Base-by-base conservation (phyloP, 371 early-diverging fungal genomes). In the Chytridium lagenaria region DNA sequence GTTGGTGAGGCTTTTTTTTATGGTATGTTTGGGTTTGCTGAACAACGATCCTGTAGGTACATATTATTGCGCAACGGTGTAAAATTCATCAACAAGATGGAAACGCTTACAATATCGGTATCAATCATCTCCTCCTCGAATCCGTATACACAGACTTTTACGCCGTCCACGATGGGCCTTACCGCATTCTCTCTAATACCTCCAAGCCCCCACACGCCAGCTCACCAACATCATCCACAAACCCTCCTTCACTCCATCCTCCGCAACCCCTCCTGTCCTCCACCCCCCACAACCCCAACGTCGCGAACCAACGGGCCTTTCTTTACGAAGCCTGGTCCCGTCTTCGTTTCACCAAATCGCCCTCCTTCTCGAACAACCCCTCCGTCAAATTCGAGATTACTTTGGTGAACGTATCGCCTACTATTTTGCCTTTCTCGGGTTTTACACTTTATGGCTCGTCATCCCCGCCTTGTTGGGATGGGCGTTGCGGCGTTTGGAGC, bases 351-450 rank as follows among this genome's bases (percentile, higher is more conserved):
- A 7, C 70, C 26, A 19, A 19, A 16, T 5, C 16, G 1, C 70
- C 69, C 15, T 77, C 2, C n/a, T 76, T 10, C 22, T 68, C 23
- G 72, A 74, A 44, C 74, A 78, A 64, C 87, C 86, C 1, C 64
- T 84, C n/a, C 63, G 72, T 22, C 37, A 85, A 34, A 70, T 86
- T 26, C 59, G 84, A 22, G 63, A 78, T 38, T 90, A 90, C 71
- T 89, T 84, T 74, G 90, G 90, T 50, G 90, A 89, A 70, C 79
- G 85, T 67, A 77, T 87, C 52, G 90, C 86, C 28, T 79, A 88
- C 16, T 90, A 89, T 55, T 90, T 89, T 75, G 86, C 86, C 26
- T 90, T 86, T 85, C 73, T 88, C 26, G 86, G 85, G 28, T 84
- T 78, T 55, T 84, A 85, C 65, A 77, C 80, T 1, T 39, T 78